Percentiles rank a stretch among this genome's conserved stretches.
These are phyloP conservation scores for Apiospora kogelbergensis DNA, from an alignment of 2,329 filamentous ascomycete genomes.

Conservation along the genomic window DNA sequence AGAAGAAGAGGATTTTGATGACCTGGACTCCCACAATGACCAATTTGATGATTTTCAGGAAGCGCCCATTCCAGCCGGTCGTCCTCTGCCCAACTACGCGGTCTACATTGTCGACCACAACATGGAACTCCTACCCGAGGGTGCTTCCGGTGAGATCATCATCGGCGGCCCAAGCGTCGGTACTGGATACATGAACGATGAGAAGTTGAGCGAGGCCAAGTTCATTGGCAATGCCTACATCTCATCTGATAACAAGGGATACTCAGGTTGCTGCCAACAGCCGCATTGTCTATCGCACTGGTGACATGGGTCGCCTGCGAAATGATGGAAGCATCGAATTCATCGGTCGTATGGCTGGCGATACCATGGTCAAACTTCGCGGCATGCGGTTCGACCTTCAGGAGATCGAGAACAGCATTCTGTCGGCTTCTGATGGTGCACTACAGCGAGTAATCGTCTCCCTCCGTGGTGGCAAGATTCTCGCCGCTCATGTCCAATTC, in stretches of 20 bases:
- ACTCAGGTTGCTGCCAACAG: slow-evolving; percentile 15
- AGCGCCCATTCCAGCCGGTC: neutral
- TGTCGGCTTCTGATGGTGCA: neutral
- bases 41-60: neutral
- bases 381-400: slow-evolving; percentile 43
- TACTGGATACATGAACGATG: slow-evolving; percentile 31
- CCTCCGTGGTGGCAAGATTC: neutral
- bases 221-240: slow-evolving; percentile 24
- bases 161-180: slow-evolving; percentile 16
- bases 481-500: slow-evolving; percentile 2
- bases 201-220: slow-evolving; percentile 17
- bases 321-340: slow-evolving; percentile 30
- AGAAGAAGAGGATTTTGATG: neutral
- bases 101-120: slow-evolving; percentile 15
- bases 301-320: slow-evolving; percentile 25
- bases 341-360: slow-evolving; percentile 34
- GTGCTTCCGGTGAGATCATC: slow-evolving; percentile 13
- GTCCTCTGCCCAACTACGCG: neutral
- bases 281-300: slow-evolving; percentile 15
- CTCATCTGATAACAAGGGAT: neutral
- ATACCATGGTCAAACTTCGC: slow-evolving; percentile 39
- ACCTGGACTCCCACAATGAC: neutral
- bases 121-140: slow-evolving; percentile 12
- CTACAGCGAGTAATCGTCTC: neutral
- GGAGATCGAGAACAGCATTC: slow-evolving; percentile 36